A percentile compares a stretch with the other conserved stretches of the same genome.
These are phyloP conservation scores for Trypanosoma melophagium DNA, from an alignment of 208 protist genomes.

Conservation along the genomic window DNA sequence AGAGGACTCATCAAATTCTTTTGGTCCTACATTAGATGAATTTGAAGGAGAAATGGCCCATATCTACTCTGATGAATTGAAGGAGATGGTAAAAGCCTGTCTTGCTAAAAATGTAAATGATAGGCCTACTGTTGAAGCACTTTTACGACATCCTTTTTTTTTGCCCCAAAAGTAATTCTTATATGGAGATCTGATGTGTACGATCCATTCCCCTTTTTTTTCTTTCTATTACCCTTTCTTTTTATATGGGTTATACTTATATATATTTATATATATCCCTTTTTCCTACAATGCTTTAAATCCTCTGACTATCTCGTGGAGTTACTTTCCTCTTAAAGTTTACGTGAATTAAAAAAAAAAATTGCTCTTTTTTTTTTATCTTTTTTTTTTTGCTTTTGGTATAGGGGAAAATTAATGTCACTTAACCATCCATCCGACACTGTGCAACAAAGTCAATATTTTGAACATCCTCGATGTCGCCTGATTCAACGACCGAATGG, in stretches of 20 bases:
- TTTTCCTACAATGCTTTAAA: no score
- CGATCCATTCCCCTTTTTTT: constrained; percentile 2
- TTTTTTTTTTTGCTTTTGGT: constrained; percentile 21
- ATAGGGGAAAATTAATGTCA: not conserved
- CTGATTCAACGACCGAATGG: constrained; percentile 23
- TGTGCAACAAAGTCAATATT: constrained; percentile 42
- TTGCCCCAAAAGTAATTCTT: not conserved
- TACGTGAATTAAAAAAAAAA: no score
- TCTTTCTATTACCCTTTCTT: not conserved
- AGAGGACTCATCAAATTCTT: constrained; percentile 23
- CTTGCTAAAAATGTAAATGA: constrained; percentile 51
- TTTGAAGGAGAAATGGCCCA: constrained; percentile 30
- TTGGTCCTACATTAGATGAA: constrained; percentile 59
- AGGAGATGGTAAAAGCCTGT: constrained; percentile 60
- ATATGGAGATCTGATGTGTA: not conserved
- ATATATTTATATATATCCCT: no score
- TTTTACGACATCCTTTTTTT: constrained; percentile 69
- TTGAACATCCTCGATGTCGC: constrained; percentile 69
- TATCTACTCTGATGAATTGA: constrained; percentile 38
- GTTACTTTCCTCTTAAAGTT: no score
- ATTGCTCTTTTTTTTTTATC: no score
- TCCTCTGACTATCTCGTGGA: no score
- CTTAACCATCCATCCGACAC: not conserved
- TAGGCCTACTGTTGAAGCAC: constrained; percentile 50
- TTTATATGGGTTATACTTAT: no score